These are phyloP conservation scores for Exophiala lecanii-corni DNA, from an alignment of 2,329 filamentous ascomycete species.

Conservation along the genomic window DNA sequence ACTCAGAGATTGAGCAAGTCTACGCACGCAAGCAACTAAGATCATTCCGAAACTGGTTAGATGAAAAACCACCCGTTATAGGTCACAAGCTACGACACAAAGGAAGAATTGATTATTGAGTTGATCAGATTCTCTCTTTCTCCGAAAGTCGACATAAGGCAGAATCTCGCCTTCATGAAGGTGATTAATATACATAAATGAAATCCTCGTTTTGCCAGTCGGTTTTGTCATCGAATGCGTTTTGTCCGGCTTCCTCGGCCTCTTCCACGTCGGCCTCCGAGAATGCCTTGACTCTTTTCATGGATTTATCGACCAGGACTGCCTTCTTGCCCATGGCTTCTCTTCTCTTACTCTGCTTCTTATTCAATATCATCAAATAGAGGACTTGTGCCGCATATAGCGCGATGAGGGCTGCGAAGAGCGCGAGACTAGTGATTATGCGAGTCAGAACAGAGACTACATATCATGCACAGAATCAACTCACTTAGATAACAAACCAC, in stretches of 20 bases:
- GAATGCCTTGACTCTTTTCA: constrained; percentile 36
- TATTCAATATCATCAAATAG: constrained; percentile 31
- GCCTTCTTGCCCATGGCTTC: constrained; percentile 57
- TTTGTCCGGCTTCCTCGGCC: constrained; percentile 26
- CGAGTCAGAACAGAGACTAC: constrained; percentile 8
- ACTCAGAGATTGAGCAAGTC: no score
- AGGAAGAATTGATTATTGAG: no score
- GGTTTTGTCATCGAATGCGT: constrained; percentile 31
- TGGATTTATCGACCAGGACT: constrained; percentile 55
- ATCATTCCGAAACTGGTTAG: no score
- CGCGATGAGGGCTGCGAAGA: constrained; percentile 57
- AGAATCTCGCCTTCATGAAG: no score
- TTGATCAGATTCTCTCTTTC: no score
- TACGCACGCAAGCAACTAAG: no score
- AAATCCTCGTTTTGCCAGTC: constrained; percentile 32
- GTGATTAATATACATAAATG: constrained; percentile 30
- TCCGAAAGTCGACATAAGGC: no score
- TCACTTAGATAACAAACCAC: constrained; percentile 55
- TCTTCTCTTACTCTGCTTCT: constrained; percentile 49
- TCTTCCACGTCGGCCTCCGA: constrained; percentile 25
- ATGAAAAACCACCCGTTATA: no score
- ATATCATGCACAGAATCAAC: constrained; percentile 1
- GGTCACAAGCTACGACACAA: no score
- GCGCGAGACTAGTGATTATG: constrained; percentile 39
- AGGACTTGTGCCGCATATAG: constrained; percentile 39